Percentiles rank a stretch among this genome's conserved stretches.
Evolutionary conservation across 2,329 filamentous ascomycete genomes (phyloP).

Genomic region (Lasiodiplodia theobromae): DNA sequence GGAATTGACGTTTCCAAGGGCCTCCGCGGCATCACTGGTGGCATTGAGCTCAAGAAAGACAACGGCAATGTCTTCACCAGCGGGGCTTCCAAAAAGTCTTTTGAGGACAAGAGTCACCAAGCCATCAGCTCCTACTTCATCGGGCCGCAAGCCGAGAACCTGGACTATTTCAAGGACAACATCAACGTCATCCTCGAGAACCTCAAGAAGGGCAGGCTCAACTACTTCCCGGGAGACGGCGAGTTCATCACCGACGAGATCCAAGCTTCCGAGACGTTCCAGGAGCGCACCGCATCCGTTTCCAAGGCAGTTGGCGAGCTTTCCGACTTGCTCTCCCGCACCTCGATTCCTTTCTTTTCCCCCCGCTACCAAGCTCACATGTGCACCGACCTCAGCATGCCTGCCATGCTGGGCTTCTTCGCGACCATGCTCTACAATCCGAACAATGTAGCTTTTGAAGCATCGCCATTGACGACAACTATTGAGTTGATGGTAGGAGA

Average conservation of each 20-base stretch:
- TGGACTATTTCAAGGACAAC: constrained; percentile 49
- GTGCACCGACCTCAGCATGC: constrained; percentile 53
- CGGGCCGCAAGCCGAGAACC: constrained; percentile 53
- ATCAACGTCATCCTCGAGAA: constrained; percentile 51
- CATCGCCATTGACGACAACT: constrained; percentile 54
- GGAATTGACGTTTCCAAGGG: constrained; percentile 11
- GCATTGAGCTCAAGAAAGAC: constrained; percentile 24
- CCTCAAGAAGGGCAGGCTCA: constrained; percentile 43
- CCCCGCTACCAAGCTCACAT: constrained; percentile 58
- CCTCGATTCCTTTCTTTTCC: constrained; percentile 57
- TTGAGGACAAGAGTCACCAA: constrained; percentile 23
- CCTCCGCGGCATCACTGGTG: constrained; percentile 2
- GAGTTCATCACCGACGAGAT: constrained; percentile 49
- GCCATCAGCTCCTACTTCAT: constrained; percentile 53
- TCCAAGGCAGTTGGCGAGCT: constrained; percentile 45
- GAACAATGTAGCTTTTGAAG: constrained; percentile 58
- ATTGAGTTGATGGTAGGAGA: constrained; percentile 55
- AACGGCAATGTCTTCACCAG: constrained; percentile 27
- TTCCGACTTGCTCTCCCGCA: constrained; percentile 49
- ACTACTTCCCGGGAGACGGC: constrained; percentile 48
- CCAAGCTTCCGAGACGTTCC: constrained; percentile 46
- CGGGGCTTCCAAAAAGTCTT: constrained; percentile 16
- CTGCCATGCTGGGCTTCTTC: constrained; percentile 55
- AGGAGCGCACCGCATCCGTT: constrained; percentile 44
- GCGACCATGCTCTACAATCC: constrained; percentile 61